Percentiles rank a stretch among this genome's conserved stretches.
phyloP scores from a whole-genome alignment of 1,284 basidiomycete species.

The Kwoniella shivajii region DNA sequence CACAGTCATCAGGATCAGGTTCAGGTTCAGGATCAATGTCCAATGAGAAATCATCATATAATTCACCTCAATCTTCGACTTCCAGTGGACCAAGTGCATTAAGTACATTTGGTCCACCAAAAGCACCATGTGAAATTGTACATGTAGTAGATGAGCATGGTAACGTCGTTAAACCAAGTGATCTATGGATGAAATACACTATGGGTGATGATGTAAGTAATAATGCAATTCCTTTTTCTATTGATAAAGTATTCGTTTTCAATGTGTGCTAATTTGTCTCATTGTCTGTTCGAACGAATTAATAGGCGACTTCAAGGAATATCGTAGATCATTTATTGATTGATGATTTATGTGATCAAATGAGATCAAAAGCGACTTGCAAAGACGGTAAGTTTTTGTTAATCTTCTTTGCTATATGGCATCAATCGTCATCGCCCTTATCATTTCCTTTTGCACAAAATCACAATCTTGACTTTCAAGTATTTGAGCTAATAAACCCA shows the following conservation, averaged over 20 bases:
- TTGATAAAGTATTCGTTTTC: too few species aligned
- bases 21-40: conserved; percentile 26
- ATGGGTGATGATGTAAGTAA: conserved; percentile 40
- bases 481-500: background rate
- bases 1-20: conserved; percentile 17
- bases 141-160: conserved; percentile 44
- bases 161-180: conserved; percentile 43
- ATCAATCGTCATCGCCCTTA: background rate
- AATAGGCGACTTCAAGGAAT: too few species aligned
- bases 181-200: conserved; percentile 47
- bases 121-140: conserved; percentile 23
- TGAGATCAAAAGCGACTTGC: conserved; percentile 50
- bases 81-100: background rate
- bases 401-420: background rate
- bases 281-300: too few species aligned
- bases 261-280: background rate
- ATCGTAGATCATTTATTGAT: conserved; percentile 46
- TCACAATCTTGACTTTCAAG: too few species aligned
- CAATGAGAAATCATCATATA: conserved; percentile 20
- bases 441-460: background rate
- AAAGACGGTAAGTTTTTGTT: conserved; percentile 39
- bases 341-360: conserved; percentile 53
- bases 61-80: conserved; percentile 25
- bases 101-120: conserved; percentile 18
- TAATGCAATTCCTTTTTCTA: background rate